A percentile compares a stretch with the other conserved stretches of the same genome.
Evolutionary conservation across 2,329 filamentous ascomycete genomes (phyloP).

Genomic region (Microascus cirrosus): DNA sequence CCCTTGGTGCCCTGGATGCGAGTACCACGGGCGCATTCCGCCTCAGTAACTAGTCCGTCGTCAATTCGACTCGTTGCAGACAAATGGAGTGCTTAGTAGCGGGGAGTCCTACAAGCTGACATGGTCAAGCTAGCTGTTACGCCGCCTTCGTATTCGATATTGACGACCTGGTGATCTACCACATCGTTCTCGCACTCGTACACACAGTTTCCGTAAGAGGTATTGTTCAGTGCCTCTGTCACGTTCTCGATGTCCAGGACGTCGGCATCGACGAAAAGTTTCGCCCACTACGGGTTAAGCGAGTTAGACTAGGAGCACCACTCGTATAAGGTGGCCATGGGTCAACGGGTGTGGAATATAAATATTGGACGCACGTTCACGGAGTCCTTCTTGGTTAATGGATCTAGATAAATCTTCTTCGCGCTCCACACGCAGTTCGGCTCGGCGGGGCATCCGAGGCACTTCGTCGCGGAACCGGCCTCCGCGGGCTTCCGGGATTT

Average conservation of each 20-base stretch:
- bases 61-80: not conserved
- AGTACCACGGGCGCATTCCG: constrained; percentile 8
- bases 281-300: constrained; percentile 6
- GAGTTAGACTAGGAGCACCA: not conserved
- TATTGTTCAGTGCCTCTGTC: constrained; percentile 7
- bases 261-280: constrained; percentile 8
- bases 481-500: constrained; percentile 8
- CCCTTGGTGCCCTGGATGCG: constrained; percentile 10
- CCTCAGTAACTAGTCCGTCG: constrained; percentile 7
- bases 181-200: constrained; percentile 10
- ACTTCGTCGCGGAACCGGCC: constrained; percentile 6
- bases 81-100: too few species aligned
- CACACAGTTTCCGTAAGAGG: constrained; percentile 8
- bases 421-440: constrained; percentile 9
- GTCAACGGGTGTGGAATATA: not conserved
- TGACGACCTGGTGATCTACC: constrained; percentile 10
- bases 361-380: constrained; percentile 6
- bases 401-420: constrained; percentile 10
- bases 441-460: constrained; percentile 7
- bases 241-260: constrained; percentile 9
- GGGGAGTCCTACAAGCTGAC: constrained; percentile 8
- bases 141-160: constrained; percentile 8
- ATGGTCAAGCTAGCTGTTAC: constrained; percentile 9
- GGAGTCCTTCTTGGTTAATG: constrained; percentile 5
- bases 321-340: not conserved